Evolutionary conservation across 768 basidiomycete genomes (phyloP).

Genomic region (Lactarius hengduanensis): DNA sequence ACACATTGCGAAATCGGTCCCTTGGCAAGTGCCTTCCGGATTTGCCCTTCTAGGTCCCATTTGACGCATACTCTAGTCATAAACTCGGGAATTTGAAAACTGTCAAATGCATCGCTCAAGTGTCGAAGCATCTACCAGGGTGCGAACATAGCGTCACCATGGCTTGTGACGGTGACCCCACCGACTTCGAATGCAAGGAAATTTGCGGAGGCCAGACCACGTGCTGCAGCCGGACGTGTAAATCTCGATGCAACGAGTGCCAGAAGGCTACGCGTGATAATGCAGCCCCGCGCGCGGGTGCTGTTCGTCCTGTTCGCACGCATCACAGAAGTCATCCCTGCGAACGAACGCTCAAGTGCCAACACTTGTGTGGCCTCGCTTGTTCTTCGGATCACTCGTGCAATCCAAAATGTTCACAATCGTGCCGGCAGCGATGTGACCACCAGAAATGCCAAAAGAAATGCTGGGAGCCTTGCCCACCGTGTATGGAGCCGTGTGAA

Average conservation of each 20-base stretch:
- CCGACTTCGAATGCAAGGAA: slow-evolving; percentile 28
- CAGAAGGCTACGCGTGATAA: slow-evolving; percentile 27
- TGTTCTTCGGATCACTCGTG: slow-evolving; percentile 36
- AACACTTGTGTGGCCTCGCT: slow-evolving; percentile 34
- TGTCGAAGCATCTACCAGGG: slow-evolving; percentile 32
- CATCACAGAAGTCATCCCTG: slow-evolving; percentile 36
- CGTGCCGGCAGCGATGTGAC: slow-evolving; percentile 34
- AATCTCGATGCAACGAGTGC: slow-evolving; percentile 35
- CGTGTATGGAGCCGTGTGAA: slow-evolving; percentile 39
- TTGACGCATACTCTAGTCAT: slow-evolving; percentile 29
- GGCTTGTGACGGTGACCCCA: slow-evolving; percentile 29
- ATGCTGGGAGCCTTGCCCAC: slow-evolving; percentile 36
- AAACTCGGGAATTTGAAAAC: slow-evolving; percentile 29
- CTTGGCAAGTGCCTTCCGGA: slow-evolving; percentile 32
- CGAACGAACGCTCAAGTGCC: slow-evolving; percentile 35
- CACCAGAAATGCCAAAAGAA: slow-evolving; percentile 35
- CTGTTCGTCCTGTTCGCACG: slow-evolving; percentile 15
- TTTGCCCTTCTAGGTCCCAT: background rate
- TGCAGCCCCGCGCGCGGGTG: background rate
- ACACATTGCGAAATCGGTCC: slow-evolving; percentile 27
- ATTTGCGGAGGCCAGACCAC: slow-evolving; percentile 31
- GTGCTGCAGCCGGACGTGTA: slow-evolving; percentile 37
- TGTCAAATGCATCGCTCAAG: slow-evolving; percentile 31
- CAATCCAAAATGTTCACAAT: slow-evolving; percentile 32
- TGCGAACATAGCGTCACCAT: slow-evolving; percentile 36